Evolutionary conservation across 176 grass and related monocot genomes (phyloP).

Genomic region (Oryza rufipogon): DNA sequence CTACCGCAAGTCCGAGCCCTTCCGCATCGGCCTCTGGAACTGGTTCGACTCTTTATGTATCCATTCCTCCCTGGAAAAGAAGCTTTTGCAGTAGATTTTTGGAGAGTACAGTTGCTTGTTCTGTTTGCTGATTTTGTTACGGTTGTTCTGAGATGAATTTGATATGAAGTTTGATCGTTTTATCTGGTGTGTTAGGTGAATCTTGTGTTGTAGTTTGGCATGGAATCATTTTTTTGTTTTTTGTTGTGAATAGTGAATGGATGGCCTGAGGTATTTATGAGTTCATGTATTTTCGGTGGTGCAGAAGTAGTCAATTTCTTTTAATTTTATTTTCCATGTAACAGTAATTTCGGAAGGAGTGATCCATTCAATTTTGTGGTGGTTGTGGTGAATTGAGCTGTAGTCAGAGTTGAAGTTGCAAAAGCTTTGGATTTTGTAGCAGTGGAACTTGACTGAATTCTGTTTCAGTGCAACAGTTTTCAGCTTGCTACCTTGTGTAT

Average conservation of each 20-base stretch:
- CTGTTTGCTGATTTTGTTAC: neutral
- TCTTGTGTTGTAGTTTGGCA: neutral
- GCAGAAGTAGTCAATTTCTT: neutral
- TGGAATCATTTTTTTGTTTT: neutral
- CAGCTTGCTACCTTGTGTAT: neutral
- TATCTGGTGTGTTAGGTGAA: neutral
- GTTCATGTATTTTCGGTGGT: neutral
- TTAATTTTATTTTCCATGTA: neutral
- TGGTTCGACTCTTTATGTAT: slow-evolving; percentile 47
- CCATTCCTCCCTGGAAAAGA: too few species aligned
- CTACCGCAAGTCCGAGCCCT: slow-evolving; percentile 88
- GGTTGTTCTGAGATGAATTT: neutral
- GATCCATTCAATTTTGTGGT: neutral
- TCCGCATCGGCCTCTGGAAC: slow-evolving; percentile 97
- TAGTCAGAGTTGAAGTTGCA: neutral
- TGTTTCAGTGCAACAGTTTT: neutral
- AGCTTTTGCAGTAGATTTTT: neutral
- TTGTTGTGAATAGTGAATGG: neutral
- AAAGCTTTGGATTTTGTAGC: neutral
- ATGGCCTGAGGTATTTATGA: neutral
- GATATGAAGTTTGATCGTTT: neutral
- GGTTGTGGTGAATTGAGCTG: neutral
- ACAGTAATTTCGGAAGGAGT: neutral
- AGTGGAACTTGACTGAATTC: neutral
- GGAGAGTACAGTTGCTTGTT: neutral